Conservation (phyloP, 176 grass and related monocot genomes). For the Ampelocalamus luodianensis region DNA sequence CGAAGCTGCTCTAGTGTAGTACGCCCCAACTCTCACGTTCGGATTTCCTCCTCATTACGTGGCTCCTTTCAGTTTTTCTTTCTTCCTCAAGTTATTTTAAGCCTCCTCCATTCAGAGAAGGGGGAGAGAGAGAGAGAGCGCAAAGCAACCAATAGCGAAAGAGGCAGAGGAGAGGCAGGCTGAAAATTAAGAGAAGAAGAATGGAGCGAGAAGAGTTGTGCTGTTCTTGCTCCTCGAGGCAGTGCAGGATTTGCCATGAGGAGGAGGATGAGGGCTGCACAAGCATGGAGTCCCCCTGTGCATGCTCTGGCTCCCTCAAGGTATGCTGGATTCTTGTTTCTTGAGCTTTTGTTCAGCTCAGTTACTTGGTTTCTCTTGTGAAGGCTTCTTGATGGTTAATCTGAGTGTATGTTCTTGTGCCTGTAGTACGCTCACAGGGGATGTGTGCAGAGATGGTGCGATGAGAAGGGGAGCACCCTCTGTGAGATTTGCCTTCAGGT, state of each 20-base stretch:
- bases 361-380: neutral
- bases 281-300: slow-evolving; percentile 79
- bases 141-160: neutral
- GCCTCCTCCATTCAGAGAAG: slow-evolving; percentile 10
- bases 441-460: slow-evolving; percentile 97
- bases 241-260: slow-evolving; percentile 91
- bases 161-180: slow-evolving; percentile 6
- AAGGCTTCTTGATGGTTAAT: neutral
- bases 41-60: neutral
- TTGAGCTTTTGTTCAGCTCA: neutral
- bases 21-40: neutral
- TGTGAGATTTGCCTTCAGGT: slow-evolving; percentile 97
- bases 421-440: slow-evolving; percentile 78
- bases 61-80: neutral
- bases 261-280: slow-evolving; percentile 59
- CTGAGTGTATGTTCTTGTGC: neutral
- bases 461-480: slow-evolving; percentile 87
- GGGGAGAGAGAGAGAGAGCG: neutral
- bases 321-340: slow-evolving; percentile 19
- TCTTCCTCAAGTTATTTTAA: slow-evolving; percentile 27
- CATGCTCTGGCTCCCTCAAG: slow-evolving; percentile 84
- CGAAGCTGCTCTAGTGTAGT: neutral
- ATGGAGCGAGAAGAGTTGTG: slow-evolving; percentile 30
- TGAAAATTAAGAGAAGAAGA: neutral
- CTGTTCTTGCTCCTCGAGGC: slow-evolving; percentile 34